phyloP scores from a whole-genome alignment of 495 filamentous ascomycete species.

The Penicillium pancosmium region DNA sequence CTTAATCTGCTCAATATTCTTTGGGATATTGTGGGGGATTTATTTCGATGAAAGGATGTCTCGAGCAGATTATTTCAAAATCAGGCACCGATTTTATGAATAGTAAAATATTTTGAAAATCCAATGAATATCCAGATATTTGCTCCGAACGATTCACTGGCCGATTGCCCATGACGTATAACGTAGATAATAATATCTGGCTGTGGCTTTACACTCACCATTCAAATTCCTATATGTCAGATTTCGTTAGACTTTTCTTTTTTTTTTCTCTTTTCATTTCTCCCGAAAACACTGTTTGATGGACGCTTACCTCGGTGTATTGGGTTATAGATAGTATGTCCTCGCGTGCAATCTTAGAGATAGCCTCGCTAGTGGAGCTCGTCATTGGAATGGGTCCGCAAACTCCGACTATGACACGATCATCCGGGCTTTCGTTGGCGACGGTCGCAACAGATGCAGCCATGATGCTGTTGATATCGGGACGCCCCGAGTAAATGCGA shows the following conservation, averaged over 20 bases:
- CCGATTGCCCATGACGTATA: no score
- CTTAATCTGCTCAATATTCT: slow-evolving; percentile 13
- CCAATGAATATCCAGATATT: no score
- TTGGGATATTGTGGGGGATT: not conserved
- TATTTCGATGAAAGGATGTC: not conserved
- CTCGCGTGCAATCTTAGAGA: not conserved
- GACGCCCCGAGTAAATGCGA: slow-evolving; percentile 5
- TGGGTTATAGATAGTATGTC: slow-evolving; percentile 1
- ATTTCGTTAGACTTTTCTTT: not conserved
- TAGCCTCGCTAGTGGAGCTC: slow-evolving; percentile 1
- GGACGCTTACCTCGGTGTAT: slow-evolving; percentile 9
- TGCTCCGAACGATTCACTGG: no score
- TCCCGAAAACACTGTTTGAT: not conserved
- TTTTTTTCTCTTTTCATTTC: not conserved
- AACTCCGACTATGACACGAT: slow-evolving; percentile 10
- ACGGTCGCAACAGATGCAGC: not conserved
- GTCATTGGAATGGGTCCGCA: slow-evolving; percentile 6
- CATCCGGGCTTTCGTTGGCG: not conserved
- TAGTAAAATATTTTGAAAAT: no score
- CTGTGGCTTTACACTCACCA: not conserved
- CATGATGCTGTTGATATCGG: slow-evolving; percentile 2
- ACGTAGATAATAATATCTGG: no score
- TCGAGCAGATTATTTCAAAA: no score
- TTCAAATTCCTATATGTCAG: not conserved
- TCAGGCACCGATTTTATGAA: no score